Evolutionary conservation across 192 early-diverging fungal species (phyloP), one percentile per base, ranked within the genome.

Genomic region (Dissophora globulifera): DNA sequence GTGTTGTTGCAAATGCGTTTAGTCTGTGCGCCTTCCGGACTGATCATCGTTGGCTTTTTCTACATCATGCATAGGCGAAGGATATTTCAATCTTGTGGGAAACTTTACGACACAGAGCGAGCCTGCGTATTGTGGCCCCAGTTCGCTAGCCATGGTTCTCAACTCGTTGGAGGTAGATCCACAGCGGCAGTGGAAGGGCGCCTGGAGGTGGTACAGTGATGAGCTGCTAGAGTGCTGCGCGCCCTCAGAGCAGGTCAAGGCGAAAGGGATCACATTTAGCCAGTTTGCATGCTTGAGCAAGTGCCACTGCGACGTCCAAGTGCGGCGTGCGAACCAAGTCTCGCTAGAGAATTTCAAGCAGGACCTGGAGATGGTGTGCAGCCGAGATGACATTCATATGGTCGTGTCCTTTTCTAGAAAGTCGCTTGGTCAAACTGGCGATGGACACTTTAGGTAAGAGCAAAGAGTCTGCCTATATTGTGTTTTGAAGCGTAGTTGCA

Each of bases 151-250:
- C 49, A 96, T 96, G 90, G 95, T 98, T 2, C 83, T 98, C 11
- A 98, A 98, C 67, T 93, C 96, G 6, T 83, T 98, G 31, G 91
- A 93, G 58, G 93, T 98, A 12, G 94, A 96, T 69, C 95, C 95
- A 1, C 84, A 90, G 17, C 81, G 88, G 40, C 82, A 84, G 16
- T 98, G 96, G 96, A 96, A 96, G 78, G 96, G 96, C 22, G 92
- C 92, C 2, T 98, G 96, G 96, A 40, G 62, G 17, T 71, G 63
- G 69, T 69, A 69, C 66, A 84, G 79, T 58, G 91, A 93, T 69
- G 91, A 93, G 67, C 74, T 91, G 20, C 81, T 93, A n/a, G 79
- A 91, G 35, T 89, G 89, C 42, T 93, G 91, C 62, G 82, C 87
- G 0, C 79, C 85, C 0, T 82, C 86, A 29, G 89, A 93, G 25